These are phyloP conservation scores for Pichia nanzhaoensis DNA, from an alignment of 805 yeast genomes.

Conservation along the genomic window DNA sequence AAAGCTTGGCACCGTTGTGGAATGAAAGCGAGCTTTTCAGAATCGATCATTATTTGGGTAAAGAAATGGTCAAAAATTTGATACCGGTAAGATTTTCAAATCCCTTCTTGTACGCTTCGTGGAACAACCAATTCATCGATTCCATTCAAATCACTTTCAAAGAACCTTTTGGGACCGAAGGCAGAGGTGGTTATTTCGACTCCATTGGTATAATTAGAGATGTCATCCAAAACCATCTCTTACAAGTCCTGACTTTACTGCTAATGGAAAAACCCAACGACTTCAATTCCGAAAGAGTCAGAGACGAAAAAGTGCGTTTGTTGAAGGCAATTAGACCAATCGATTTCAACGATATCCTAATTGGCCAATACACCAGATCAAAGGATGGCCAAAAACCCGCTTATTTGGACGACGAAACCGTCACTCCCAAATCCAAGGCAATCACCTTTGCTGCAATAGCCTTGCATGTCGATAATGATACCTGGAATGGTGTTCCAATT, in stretches of 20 bases:
- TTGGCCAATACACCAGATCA: constrained; percentile 85
- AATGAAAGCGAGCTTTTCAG: constrained; percentile 87
- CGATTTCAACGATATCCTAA: constrained; percentile 54
- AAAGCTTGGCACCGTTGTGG: constrained; percentile 75
- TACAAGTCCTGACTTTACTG: constrained; percentile 84
- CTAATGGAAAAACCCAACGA: constrained; percentile 95
- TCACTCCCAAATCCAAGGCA: constrained; percentile 71
- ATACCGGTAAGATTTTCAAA: constrained; percentile 87
- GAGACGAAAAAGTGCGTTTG: constrained; percentile 95
- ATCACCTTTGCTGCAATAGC: constrained; percentile 88
- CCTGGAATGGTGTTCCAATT: constrained; percentile 98
- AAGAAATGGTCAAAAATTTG: constrained; percentile 95
- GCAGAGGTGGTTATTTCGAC: constrained; percentile 98
- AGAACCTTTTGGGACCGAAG: constrained; percentile 98
- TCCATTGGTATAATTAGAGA: constrained; percentile 92
- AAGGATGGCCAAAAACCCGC: constrained; percentile 87
- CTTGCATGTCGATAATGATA: constrained; percentile 75
- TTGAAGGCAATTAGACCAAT: constrained; percentile 74
- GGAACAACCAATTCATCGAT: constrained; percentile 76
- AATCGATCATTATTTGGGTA: constrained; percentile 96
- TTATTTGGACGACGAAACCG: constrained; percentile 89
- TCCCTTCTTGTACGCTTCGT: constrained; percentile 76
- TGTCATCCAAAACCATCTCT: constrained; percentile 95
- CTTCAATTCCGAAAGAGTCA: constrained; percentile 85
- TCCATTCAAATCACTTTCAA: constrained; percentile 87